Conservation (phyloP, 1,139 yeast species). For the Yamadazyma buinensis region DNA sequence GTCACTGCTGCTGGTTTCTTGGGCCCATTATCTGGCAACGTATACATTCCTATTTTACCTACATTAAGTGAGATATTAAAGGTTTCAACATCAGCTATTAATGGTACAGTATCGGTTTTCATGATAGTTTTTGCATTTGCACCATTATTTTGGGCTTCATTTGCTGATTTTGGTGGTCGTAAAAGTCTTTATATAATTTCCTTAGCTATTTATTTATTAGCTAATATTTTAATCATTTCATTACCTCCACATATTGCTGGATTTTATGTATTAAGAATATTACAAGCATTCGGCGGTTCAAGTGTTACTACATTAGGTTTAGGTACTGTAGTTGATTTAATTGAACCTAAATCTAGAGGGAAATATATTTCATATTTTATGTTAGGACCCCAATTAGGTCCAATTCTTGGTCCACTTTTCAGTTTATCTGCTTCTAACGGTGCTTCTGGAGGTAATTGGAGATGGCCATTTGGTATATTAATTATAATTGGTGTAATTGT, state of each 20-base stretch:
- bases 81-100: constrained; percentile 43
- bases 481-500: constrained; percentile 42
- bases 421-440: constrained; percentile 29
- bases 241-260: constrained; percentile 46
- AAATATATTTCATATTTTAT: constrained; percentile 50
- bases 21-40: constrained; percentile 60
- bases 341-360: constrained; percentile 46
- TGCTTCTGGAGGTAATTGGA: constrained; percentile 41
- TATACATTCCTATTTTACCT: constrained; percentile 56
- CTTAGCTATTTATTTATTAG: constrained; percentile 36
- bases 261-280: constrained; percentile 38
- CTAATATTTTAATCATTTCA: constrained; percentile 46
- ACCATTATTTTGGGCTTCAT: constrained; percentile 53
- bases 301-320: constrained; percentile 54
- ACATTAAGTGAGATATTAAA: constrained; percentile 38
- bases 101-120: constrained; percentile 59
- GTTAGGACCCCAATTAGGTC: constrained; percentile 61
- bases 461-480: constrained; percentile 56
- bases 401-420: constrained; percentile 52
- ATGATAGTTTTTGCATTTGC: constrained; percentile 55
- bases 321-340: constrained; percentile 52
- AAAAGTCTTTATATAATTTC: constrained; percentile 48
- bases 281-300: constrained; percentile 57
- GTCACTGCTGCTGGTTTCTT: constrained; percentile 51
- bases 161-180: constrained; percentile 58